Evolutionary conservation across 164 flowering plant species (phyloP), one percentile per base, ranked within the genome.

Genomic region (Stephania yunnanensis): DNA sequence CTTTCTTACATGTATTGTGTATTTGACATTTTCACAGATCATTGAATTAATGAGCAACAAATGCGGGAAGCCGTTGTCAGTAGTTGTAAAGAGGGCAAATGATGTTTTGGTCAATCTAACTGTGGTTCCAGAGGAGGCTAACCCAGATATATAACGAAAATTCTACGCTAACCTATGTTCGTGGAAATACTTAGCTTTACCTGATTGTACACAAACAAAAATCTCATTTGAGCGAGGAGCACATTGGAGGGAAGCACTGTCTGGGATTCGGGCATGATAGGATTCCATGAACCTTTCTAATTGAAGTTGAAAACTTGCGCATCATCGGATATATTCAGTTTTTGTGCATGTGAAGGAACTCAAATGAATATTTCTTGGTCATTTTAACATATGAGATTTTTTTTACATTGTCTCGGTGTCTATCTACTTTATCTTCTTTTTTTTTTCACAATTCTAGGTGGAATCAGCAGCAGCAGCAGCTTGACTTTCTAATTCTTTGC

Each of bases 91-190:
- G 79, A 86, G 98, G 83, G 85, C 85, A 52, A 85, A 84, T 2
- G 74, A 90, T 82, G 75, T 17, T 52, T 11, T 70, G 9, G 89
- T 75, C 17, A 87, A 84, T 7, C 79, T 94, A 73, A 89, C 84
- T 61, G 97, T 92, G 48, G 85, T 81, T 46, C 95, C 98, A 6
- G 95, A 87, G 87, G 98, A 94, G 78, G 92, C 91, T 53, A 87
- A 89, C 74, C 89, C 89, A 25, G 87, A 86, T 8, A 82, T 85
- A 82, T 93, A 70, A 68, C 20, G 64, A n/a, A 7, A 13, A 12
- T 42, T 53, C 42, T 6, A 30, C 10, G n/a, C 7, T 74, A 10
- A 64, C 30, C 6, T n/a, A 64, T 12, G 5, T 15, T 4, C 58
- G 58, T 6, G 58, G 15, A 2, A 17, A 15, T 19, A 55, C 13